Base-by-base conservation (phyloP, 495 filamentous ascomycete genomes). In the Letharia columbiana region DNA sequence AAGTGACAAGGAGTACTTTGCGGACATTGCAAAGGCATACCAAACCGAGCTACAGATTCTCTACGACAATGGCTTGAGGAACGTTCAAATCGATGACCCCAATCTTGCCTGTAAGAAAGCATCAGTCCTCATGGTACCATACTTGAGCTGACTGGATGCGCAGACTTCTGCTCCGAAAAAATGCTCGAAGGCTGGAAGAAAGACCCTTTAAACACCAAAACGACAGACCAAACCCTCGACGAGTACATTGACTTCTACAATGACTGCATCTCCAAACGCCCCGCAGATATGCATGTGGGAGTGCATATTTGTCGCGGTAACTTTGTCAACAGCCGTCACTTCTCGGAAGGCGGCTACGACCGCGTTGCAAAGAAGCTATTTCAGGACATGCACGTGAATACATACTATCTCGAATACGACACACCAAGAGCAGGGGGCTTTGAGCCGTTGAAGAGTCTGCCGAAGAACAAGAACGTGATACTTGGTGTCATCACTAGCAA, bases 371-470 rank as follows among this genome's bases (percentile, higher is more conserved):
- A 82, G 70, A 90, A 89, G 78, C 82, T 94, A 18, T 94, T 94
- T 81, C 80, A 86, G 65, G 78, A 88, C 66, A 80, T 92, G 52
- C 83, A 90, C 67, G 85, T 91, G 20, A 82, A 88, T 76, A 91
- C 89, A 8, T 92, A 89, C 77, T 92, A 91, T 73, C 85, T 93
- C 63, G 90, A 92, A 75, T 93, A 91, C 75, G 90, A 92, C 77
- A 91, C 87, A 18, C 80, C 81, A 37, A 83, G 89, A 6, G 82
- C 87, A 15, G 90, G 90, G 20, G 87, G 88, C 35, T 92, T 94
- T 71, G 89, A 91, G 77, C 89, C 89, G 20, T 82, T 92, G 56
- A 85, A 82, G 76, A 79, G 84, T 69, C 77, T 94, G 7, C 90
- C 90, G 60, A 82, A 80, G 66, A 76, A 87, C 77, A 91, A 89